A percentile compares a stretch with the other conserved stretches of the same genome.
Evolutionary conservation across 129 eudicot genomes (phyloP).

Genomic region (Flaveria sonorensis): DNA sequence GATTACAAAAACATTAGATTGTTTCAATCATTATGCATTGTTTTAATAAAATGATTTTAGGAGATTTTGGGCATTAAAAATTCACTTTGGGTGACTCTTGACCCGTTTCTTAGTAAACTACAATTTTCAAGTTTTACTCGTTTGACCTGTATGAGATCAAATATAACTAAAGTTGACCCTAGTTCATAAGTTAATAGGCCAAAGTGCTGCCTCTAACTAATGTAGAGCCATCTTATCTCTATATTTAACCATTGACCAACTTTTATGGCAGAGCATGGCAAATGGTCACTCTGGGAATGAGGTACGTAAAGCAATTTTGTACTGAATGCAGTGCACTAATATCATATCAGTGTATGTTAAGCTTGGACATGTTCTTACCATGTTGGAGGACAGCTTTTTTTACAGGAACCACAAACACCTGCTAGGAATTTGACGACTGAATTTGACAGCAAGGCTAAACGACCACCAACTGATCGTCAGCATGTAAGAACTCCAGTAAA

Average conservation of each 20-base stretch:
- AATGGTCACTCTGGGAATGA: slow-evolving; percentile 66
- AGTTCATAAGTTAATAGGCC: background rate
- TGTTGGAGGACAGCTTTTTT: slow-evolving; percentile 9
- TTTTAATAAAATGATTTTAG: background rate
- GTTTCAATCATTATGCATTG: background rate
- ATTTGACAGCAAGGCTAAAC: slow-evolving; percentile 65
- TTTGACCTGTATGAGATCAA: background rate
- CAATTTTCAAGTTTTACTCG: too few species aligned
- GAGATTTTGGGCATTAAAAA: background rate
- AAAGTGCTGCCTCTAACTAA: background rate
- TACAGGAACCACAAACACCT: slow-evolving; percentile 80
- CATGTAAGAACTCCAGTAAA: slow-evolving; percentile 52
- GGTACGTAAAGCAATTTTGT: slow-evolving; percentile 31
- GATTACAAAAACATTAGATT: background rate
- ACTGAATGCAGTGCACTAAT: slow-evolving; percentile 36
- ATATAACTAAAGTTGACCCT: background rate
- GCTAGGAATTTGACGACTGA: slow-evolving; percentile 56
- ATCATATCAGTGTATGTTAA: background rate
- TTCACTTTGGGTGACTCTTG: background rate
- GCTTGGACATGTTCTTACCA: slow-evolving; percentile 9
- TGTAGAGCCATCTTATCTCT: background rate
- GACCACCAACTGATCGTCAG: slow-evolving; percentile 83
- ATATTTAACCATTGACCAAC: background rate
- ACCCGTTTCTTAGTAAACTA: background rate
- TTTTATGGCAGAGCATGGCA: slow-evolving; percentile 48